Evolutionary conservation across 768 basidiomycete genomes (phyloP), one percentile per base, ranked within the genome.

Genomic region (Russula brevipes): DNA sequence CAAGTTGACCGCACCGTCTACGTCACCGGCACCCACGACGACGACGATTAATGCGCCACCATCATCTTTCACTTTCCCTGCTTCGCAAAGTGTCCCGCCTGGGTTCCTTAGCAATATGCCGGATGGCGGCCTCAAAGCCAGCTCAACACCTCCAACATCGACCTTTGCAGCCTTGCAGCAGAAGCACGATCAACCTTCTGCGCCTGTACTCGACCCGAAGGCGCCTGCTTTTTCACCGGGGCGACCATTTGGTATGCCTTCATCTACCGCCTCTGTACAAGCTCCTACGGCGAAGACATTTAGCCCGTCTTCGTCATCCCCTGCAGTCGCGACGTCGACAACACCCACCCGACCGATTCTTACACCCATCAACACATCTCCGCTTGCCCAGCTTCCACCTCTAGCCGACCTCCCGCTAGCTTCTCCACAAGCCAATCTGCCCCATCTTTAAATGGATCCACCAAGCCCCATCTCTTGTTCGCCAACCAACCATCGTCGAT

Each of bases 151-250:
- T 49, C 69, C 59, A 31, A 8, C 60, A 5, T 47, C 65, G 49
- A 50, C 59, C 63, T 49, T 54, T 10, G 31, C 65, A 5, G 30
- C 54, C 12, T 59, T 63, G 59, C 44, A 54, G 10, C 55, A 57
- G 39, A 38, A 56, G 45, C 46, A 24, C 31, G 56, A 51, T 44
- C 54, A 39, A 42, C n/a, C 59, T 19, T 38, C 45, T 1, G 35
- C 59, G 3, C 36, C 44, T 31, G 44, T 57, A 3, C 57, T 68
- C 3, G 66, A 68, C 35, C 68, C 68, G 30, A 52, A 63, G 4
- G 70, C 66, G 3, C 41, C 64, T 12, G 24, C 68, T 6, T 69
- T 69, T 66, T 12, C 70, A 59, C 44, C 70, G 17, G 57, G 30
- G 19, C 50, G 61, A 55, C 59, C 5, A 56, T 69, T 42, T 45